Evolutionary conservation across 2,329 filamentous ascomycete species (phyloP), one percentile per base, ranked within the genome.

Genomic region (Alternaria burnsii): DNA sequence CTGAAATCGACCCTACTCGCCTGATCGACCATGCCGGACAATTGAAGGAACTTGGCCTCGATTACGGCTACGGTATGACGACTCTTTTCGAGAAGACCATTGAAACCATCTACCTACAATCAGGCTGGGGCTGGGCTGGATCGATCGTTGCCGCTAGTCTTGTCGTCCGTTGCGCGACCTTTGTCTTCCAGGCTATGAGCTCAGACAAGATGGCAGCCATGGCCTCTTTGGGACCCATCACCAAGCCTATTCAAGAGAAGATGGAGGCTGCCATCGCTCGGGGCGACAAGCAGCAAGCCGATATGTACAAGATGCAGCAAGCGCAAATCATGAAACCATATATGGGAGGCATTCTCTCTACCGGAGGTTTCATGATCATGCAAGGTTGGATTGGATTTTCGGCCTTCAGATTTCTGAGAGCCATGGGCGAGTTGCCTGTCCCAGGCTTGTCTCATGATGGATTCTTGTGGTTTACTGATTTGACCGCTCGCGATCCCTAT

Each of bases 1-100:
- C 61, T 5, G 59, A 72, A 14, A 57, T 72, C 10, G 74, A 78
- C 41, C 69, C 83, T 43, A 83, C 88, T 61, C 80, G 85, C 63
- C 86, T 93, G 64, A 88, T 91, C 36, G 91, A 94, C 72, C 84
- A 88, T 52, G 87, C 97, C 59, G 95, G 95, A 63, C 97, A 94
- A 73, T 83, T 99, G 59, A 87, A 91, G 69, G 85, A 88, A 7
- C 83, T 98, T 11, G 95, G 95, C 4, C 82, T 99, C 22, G 92
- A 98, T 71, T 98, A 90, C 72, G 93, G 94, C 74, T 94, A 83
- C 82, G 94, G 94, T 16, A 87, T 91, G 5, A 92, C 93, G 0
- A 81, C 89, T 4, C 67, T 87, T 16, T 88, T 95, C 78, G 85
- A 97, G 80, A 94, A 86, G 84, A 22, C 87, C 3, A 81, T 98